These are phyloP conservation scores for Fusarium veterinarium DNA, from an alignment of 2,329 filamentous ascomycete genomes.

Conservation along the genomic window DNA sequence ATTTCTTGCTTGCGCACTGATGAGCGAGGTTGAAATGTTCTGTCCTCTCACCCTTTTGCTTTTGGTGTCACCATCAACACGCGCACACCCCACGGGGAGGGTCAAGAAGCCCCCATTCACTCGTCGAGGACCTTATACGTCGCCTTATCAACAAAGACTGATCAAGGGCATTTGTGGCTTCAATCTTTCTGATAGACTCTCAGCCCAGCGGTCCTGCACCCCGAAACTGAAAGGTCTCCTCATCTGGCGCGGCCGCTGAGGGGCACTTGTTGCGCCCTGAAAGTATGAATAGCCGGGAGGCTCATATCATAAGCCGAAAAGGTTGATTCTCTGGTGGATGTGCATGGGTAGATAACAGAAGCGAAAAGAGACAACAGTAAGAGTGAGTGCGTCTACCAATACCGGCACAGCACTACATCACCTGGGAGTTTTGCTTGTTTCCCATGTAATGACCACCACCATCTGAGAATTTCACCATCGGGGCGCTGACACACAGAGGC, in stretches of 20 bases:
- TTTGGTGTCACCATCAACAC: constrained; percentile 27
- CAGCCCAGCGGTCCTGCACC: constrained; percentile 2
- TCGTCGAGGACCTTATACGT: constrained; percentile 8
- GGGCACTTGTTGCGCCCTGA: constrained; percentile 13
- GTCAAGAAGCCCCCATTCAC: constrained; percentile 6
- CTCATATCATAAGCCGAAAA: constrained; percentile 6
- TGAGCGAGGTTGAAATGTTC: constrained; percentile 2
- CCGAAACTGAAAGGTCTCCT: constrained; percentile 18
- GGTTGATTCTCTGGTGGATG: neutral
- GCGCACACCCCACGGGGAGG: constrained; percentile 21
- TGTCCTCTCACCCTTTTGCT: constrained; percentile 4
- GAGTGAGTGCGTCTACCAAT: constrained; percentile 13
- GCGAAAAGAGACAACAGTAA: constrained; percentile 23
- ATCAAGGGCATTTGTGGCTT: constrained; percentile 17
- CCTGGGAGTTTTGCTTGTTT: constrained; percentile 24
- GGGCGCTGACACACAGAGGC: constrained; percentile 18
- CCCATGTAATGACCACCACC: constrained; percentile 35
- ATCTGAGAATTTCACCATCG: constrained; percentile 35
- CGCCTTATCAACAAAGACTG: constrained; percentile 12
- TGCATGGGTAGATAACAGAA: constrained; percentile 7
- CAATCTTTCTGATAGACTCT: constrained; percentile 32
- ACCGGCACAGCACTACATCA: constrained; percentile 15
- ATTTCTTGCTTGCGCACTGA: neutral
- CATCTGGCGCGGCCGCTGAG: constrained; percentile 9
- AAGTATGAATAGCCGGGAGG: constrained; percentile 1